Evolutionary conservation across 2,329 filamentous ascomycete genomes (phyloP).

Genomic region (Pseudomassariella vexata): DNA sequence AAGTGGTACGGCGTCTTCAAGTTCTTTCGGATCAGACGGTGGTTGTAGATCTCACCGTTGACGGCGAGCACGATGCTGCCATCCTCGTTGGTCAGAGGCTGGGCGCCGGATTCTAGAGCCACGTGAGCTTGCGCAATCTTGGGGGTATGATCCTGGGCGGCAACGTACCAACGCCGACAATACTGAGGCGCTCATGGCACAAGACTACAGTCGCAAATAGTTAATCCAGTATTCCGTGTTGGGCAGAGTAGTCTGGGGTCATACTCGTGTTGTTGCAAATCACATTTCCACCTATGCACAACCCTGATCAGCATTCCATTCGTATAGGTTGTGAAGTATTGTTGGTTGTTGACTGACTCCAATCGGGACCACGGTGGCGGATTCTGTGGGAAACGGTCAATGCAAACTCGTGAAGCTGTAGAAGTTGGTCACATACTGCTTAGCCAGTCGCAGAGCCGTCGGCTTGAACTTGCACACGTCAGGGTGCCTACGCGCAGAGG

Average conservation of each 20-base stretch:
- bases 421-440: slow-evolving; percentile 64
- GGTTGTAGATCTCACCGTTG: slow-evolving; percentile 99
- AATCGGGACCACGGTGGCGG: slow-evolving; percentile 95
- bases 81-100: slow-evolving; percentile 91
- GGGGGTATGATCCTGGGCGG: too few species aligned
- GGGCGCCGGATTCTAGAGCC: slow-evolving; percentile 77
- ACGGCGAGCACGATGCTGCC: slow-evolving; percentile 84
- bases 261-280: slow-evolving; percentile 87
- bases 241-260: slow-evolving; percentile 21
- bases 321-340: too few species aligned
- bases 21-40: slow-evolving; percentile 85
- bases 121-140: slow-evolving; percentile 15
- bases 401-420: slow-evolving; percentile 16
- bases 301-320: slow-evolving; percentile 20
- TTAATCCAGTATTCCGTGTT: slow-evolving; percentile 3
- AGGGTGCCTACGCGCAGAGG: slow-evolving; percentile 58
- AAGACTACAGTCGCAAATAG: slow-evolving; percentile 57
- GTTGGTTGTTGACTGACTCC: slow-evolving; percentile 68
- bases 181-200: slow-evolving; percentile 94
- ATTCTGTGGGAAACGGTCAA: slow-evolving; percentile 54
- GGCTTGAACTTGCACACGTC: slow-evolving; percentile 97
- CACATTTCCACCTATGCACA: slow-evolving; percentile 70
- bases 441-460: slow-evolving; percentile 85
- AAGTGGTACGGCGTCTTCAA: slow-evolving; percentile 85
- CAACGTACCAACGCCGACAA: slow-evolving; percentile 85